Evolutionary conservation across 75 land plant genomes (phyloP).

Genomic region (Cunninghamia lanceolata): DNA sequence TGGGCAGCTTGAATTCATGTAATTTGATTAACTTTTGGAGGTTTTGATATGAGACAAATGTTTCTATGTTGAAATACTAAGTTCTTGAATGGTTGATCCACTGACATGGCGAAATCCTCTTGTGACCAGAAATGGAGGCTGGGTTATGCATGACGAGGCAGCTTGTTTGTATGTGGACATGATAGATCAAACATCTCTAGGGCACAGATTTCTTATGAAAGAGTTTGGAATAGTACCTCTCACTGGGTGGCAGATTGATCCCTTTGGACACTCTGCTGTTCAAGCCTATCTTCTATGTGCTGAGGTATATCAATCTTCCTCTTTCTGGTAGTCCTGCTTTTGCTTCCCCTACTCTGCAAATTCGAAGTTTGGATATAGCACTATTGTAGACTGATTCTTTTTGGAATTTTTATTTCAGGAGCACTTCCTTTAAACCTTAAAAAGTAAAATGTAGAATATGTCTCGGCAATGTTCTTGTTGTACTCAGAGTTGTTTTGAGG

Average conservation of each 20-base stretch:
- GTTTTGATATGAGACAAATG: neutral
- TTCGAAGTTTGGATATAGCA: neutral
- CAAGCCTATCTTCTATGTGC: constrained; percentile 80
- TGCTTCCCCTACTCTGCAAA: neutral
- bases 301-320: constrained; percentile 34
- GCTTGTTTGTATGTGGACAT: constrained; percentile 63
- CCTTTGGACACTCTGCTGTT: constrained; percentile 88
- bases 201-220: constrained; percentile 57
- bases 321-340: neutral
- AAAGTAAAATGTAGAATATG: neutral
- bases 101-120: neutral
- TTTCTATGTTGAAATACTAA: neutral
- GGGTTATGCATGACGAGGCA: constrained; percentile 90
- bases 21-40: constrained; percentile 14
- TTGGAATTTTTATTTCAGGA: neutral
- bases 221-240: constrained; percentile 61
- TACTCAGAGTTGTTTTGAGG: neutral
- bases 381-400: neutral
- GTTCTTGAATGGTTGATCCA: neutral
- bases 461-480: neutral
- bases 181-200: constrained; percentile 85
- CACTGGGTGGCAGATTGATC: constrained; percentile 90
- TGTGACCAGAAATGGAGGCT: constrained; percentile 63
- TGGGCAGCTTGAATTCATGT: constrained; percentile 96
- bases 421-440: neutral